A percentile compares a stretch with the other conserved stretches of the same genome.
phyloP scores from a whole-genome alignment of 2,329 filamentous ascomycete species.

The Colletotrichum sp. region DNA sequence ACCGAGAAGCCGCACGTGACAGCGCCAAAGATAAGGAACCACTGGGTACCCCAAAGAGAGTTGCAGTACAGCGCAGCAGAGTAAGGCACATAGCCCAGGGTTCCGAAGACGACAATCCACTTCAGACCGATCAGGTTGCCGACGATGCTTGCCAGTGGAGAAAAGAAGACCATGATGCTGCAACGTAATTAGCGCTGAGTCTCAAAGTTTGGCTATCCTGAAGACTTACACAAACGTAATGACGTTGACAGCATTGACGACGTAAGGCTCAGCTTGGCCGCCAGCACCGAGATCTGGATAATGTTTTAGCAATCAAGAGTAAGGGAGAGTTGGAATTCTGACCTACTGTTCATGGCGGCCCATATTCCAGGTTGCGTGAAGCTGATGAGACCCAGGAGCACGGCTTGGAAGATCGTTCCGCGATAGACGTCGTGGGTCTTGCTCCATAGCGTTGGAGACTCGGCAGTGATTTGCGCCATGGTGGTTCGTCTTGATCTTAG shows the following conservation, averaged over 20 bases:
- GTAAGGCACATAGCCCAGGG: constrained; percentile 1
- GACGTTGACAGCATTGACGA: constrained; percentile 3
- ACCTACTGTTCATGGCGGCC: constrained; percentile 22
- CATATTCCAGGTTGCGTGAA: constrained; percentile 52
- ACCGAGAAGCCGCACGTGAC: constrained; percentile 6
- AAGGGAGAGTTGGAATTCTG: too few species aligned
- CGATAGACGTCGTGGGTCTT: constrained; percentile 34
- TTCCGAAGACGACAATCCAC: constrained; percentile 10
- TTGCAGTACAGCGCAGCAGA: constrained; percentile 12
- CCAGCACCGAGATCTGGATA: neutral
- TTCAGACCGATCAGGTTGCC: constrained; percentile 10
- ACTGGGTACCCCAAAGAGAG: constrained; percentile 9
- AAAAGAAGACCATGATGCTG: constrained; percentile 8
- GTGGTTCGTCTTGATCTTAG: neutral
- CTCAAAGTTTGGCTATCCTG: rapidly evolving
- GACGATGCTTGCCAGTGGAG: neutral
- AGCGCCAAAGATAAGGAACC: constrained; percentile 8
- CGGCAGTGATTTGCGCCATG: neutral
- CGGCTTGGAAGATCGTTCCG: constrained; percentile 49
- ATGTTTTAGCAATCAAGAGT: neutral
- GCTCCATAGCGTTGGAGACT: neutral
- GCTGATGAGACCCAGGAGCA: constrained; percentile 46
- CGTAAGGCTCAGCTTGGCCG: constrained; percentile 9
- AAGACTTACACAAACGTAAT: constrained; percentile 6
- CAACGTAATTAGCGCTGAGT: rapidly evolving